phyloP scores from a whole-genome alignment of 305 asterid genomes.

The Galium porrigens region DNA sequence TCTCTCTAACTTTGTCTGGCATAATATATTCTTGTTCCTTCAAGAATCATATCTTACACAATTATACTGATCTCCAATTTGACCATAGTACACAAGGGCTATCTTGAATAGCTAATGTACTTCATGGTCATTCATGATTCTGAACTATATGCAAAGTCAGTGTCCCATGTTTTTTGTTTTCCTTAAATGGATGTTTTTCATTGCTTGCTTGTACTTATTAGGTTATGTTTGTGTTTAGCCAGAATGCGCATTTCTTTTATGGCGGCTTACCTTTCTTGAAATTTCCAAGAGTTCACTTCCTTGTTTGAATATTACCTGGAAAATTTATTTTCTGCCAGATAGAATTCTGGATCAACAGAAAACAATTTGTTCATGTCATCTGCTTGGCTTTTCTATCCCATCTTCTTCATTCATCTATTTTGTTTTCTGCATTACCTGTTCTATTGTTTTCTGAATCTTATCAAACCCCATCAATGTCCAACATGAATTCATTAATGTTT shows the following conservation, averaged over 20 bases:
- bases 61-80: background rate
- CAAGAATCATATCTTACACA: background rate
- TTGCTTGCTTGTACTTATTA: background rate
- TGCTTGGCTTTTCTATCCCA: no score
- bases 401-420: background rate
- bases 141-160: background rate
- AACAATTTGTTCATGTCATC: background rate
- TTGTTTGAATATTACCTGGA: background rate
- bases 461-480: background rate
- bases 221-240: background rate
- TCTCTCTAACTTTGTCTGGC: background rate
- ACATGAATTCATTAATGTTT: background rate
- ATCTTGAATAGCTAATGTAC: background rate
- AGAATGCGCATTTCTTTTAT: background rate
- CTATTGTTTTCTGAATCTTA: background rate
- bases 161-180: background rate
- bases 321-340: background rate
- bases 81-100: background rate
- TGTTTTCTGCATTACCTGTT: background rate
- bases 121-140: background rate
- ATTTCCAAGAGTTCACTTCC: background rate
- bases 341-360: background rate
- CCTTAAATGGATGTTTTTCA: background rate
- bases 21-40: background rate
- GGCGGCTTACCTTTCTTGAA: background rate